phyloP scores from a whole-genome alignment of 1,284 basidiomycete species.

The Gymnopus androsaceus region DNA sequence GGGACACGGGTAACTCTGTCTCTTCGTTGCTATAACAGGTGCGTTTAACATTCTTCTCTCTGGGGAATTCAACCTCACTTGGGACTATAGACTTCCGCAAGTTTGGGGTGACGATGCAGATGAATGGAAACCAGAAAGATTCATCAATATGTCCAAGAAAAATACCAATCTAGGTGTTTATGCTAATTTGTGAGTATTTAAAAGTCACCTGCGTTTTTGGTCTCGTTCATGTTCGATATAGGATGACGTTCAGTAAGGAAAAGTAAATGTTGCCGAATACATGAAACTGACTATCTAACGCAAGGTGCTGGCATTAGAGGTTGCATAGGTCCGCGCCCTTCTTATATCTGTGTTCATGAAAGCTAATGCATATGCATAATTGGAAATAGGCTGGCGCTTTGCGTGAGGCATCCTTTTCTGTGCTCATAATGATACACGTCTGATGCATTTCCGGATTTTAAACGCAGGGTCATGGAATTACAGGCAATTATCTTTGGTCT shows the following conservation, averaged over 20 bases:
- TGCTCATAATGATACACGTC: neutral
- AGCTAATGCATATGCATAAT: too few relatives aligned
- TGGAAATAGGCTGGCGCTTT: constrained; percentile 9
- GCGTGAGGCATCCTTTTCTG: neutral
- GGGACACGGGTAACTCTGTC: constrained; percentile 18
- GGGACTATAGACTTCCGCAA: neutral
- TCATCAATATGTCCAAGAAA: constrained; percentile 16
- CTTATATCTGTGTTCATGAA: too few relatives aligned
- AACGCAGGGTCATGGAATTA: constrained; percentile 1
- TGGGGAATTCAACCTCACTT: neutral
- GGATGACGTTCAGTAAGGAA: constrained; percentile 21
- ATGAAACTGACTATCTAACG: neutral
- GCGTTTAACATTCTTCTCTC: neutral
- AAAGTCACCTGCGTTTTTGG: too few relatives aligned
- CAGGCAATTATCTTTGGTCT: constrained; percentile 24
- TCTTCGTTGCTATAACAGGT: constrained; percentile 22
- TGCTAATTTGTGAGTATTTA: constrained; percentile 24
- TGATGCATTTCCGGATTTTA: too few relatives aligned
- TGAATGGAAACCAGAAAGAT: constrained; percentile 27
- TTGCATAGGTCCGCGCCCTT: too few relatives aligned
- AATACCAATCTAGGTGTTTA: constrained; percentile 24
- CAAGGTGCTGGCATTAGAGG: constrained; percentile 19
- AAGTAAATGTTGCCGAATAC: neutral
- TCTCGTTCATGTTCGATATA: neutral
- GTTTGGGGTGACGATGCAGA: constrained; percentile 31